Percentiles rank a stretch among this genome's conserved stretches.
phyloP scores from a whole-genome alignment of 1,284 basidiomycete species.

The Austropuccinia psidii region DNA sequence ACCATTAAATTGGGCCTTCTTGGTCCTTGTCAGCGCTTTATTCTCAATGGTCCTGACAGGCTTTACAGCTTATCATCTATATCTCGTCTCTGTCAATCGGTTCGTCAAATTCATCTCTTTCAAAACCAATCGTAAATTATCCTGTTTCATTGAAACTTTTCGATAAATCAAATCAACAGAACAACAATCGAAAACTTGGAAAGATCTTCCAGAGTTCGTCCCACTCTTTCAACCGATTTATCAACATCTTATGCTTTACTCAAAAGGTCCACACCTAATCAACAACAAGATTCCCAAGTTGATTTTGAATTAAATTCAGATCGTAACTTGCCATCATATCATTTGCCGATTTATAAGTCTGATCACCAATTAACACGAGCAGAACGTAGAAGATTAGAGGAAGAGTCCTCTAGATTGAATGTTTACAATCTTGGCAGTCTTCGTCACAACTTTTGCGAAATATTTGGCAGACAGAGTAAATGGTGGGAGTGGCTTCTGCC shows the following conservation, averaged over 20 bases:
- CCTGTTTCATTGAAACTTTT: neutral
- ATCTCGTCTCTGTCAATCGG: conserved; percentile 46
- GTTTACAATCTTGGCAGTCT: conserved; percentile 24
- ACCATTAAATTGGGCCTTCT: conserved; percentile 47
- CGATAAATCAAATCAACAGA: conserved; percentile 10
- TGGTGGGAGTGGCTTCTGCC: conserved; percentile 28
- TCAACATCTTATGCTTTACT: conserved; percentile 22
- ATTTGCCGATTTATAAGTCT: conserved; percentile 30
- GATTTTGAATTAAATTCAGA: too few species aligned
- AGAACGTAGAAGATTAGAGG: conserved; percentile 29
- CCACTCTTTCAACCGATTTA: conserved; percentile 3
- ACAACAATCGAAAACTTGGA: conserved; percentile 49
- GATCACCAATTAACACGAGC: conserved; percentile 20
- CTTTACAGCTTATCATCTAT: conserved; percentile 45
- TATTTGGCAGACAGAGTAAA: conserved; percentile 7
- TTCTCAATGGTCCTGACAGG: conserved; percentile 41
- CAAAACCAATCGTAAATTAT: neutral
- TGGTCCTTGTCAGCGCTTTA: conserved; percentile 44
- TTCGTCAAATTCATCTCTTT: neutral
- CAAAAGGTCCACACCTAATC: too few species aligned
- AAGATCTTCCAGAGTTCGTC: conserved; percentile 38
- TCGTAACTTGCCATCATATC: conserved; percentile 33
- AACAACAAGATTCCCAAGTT: too few species aligned
- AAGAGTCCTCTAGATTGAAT: conserved; percentile 13
- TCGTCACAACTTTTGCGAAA: conserved; percentile 1